Percentiles rank a stretch among this genome's conserved stretches.
Conservation (phyloP, 176 grass and related monocot genomes). For the Pontederia paniculata region DNA sequence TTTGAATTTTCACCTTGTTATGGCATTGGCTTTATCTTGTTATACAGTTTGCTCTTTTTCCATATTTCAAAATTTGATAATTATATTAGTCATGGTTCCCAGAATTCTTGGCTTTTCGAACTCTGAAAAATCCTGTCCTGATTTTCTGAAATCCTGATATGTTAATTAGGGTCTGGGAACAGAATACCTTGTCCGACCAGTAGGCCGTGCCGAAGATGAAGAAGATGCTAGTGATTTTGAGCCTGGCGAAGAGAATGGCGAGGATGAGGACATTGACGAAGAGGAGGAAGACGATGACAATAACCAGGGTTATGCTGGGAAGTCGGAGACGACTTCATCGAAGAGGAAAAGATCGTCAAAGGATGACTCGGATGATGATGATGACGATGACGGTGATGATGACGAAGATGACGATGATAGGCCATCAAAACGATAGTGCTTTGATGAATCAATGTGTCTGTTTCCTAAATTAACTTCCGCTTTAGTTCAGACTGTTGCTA, state of each 20-base stretch:
- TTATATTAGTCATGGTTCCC: no score
- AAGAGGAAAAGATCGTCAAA: constrained; percentile 9
- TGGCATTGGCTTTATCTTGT: no score
- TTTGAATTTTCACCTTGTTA: no score
- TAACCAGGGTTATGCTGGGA: not conserved
- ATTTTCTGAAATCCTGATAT: not conserved
- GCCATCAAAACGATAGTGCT: constrained; percentile 7
- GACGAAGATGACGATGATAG: constrained; percentile 9
- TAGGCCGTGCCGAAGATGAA: constrained; percentile 26
- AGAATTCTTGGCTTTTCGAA: not conserved
- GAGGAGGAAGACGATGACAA: constrained; percentile 10
- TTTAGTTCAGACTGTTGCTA: no score
- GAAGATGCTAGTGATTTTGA: constrained; percentile 39
- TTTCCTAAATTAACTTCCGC: not conserved
- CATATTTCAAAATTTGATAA: no score
- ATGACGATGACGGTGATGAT: not conserved
- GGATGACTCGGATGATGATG: constrained; percentile 7
- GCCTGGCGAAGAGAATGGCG: constrained; percentile 2
- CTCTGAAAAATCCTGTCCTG: no score
- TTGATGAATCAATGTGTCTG: not conserved
- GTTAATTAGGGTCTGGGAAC: constrained; percentile 31
- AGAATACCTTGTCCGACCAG: constrained; percentile 30
- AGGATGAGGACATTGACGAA: not conserved
- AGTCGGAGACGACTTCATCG: not conserved
- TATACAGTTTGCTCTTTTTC: no score